Conservation (phyloP, 75 land plant species). For the Cunninghamia lanceolata region DNA sequence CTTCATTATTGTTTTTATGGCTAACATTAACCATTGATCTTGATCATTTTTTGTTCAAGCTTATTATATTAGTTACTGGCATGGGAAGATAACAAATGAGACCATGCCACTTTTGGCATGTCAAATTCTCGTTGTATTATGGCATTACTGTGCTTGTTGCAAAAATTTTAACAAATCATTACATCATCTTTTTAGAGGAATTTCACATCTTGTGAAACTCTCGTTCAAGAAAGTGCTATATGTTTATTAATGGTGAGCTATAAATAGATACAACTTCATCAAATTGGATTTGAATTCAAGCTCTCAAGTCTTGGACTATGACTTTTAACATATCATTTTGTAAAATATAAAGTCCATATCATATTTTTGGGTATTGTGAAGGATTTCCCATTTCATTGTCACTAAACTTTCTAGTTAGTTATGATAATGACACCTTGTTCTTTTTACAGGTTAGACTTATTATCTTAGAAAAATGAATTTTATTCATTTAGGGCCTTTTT, state of each 20-base stretch:
- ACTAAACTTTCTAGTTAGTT: background rate
- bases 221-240: background rate
- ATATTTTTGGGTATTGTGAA: too few species aligned
- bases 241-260: background rate
- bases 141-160: background rate
- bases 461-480: background rate
- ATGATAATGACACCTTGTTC: background rate
- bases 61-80: conserved; percentile 3
- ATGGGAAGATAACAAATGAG: conserved; percentile 1
- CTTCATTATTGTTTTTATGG: background rate
- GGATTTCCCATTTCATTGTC: background rate
- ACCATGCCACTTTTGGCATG: conserved; percentile 12
- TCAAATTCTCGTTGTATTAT: background rate
- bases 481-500: background rate
- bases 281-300: background rate
- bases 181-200: too few species aligned
- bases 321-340: background rate
- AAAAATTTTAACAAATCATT: background rate
- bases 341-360: background rate
- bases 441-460: background rate
- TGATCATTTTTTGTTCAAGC: background rate
- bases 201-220: background rate
- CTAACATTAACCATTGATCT: background rate
- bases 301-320: background rate
- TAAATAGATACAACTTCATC: background rate